phyloP scores from a whole-genome alignment of 169 alveolate genomes.

The Eimeria acervulina region DNA sequence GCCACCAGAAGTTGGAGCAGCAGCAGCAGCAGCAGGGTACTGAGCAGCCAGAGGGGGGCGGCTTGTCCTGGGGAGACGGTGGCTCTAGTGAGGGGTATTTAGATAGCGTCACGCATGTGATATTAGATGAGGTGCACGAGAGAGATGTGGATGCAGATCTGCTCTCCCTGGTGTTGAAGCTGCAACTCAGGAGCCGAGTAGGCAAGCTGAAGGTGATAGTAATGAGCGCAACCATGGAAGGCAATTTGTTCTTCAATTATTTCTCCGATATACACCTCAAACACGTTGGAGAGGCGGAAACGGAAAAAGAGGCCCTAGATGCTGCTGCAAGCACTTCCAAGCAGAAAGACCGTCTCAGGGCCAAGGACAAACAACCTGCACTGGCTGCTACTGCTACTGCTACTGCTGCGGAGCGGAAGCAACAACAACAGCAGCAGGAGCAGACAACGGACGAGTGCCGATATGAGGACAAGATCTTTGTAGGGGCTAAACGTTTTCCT shows the following conservation, averaged over 20 bases:
- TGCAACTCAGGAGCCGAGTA: conserved; percentile 83
- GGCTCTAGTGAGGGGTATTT: background rate
- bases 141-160: conserved; percentile 87
- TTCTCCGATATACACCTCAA: conserved; percentile 38
- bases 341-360: background rate
- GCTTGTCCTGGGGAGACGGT: background rate
- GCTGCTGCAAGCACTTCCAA: too few species aligned
- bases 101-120: conserved; percentile 67
- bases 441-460: background rate
- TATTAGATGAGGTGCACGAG: conserved; percentile 87
- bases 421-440: background rate
- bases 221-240: conserved; percentile 87
- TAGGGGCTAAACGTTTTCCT: conserved; percentile 83
- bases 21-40: background rate
- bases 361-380: background rate
- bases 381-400: background rate
- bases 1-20: background rate
- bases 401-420: background rate
- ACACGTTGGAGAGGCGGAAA: background rate
- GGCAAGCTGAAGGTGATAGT: conserved; percentile 83
- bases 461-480: conserved; percentile 67
- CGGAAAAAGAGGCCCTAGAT: too few species aligned
- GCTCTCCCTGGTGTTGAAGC: conserved; percentile 84
- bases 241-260: conserved; percentile 73
- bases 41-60: background rate